Evolutionary conservation across 148 eudicot genomes (phyloP), one percentile per base, ranked within the genome.

Genomic region (Persicaria maculosa): DNA sequence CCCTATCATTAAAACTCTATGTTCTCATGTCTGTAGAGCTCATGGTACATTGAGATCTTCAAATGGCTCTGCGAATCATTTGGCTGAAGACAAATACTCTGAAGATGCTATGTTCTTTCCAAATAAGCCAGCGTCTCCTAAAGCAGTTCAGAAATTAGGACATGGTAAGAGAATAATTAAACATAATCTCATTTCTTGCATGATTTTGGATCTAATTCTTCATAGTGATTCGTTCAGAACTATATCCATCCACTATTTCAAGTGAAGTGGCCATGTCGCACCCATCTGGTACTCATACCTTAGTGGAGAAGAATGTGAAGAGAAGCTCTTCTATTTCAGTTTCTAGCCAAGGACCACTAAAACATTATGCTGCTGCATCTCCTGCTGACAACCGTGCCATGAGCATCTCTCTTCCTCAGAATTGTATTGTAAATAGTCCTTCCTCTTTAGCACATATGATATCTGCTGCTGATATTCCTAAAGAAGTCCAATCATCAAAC

Each of bases 381-480:
- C 76, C 80, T 44, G 59, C 74, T 72, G 81, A 79, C 78, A 77
- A 74, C 65, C 79, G 81, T 71, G 64, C 77, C 68, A 78, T 82
- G 86, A 76, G 75, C 50, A 68, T 80, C 12, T 84, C 88, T 72
- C 85, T 86, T 57, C 76, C 82, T 16, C 87, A 76, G 43, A 87
- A 84, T 80, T 84, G 81, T 77, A 76, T 82, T 81, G 84, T 84
- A 78, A 84, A 85, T 85, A 82, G 83, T 83, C 86, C 88, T 65
- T 65, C 85, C 72, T 80, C 87, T 79, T 80, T 83, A 54, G 68
- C 74, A 10, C 76, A 76, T 71, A 80, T 61, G 59, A 71, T 74
- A 36, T 55, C 74, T 76, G 61, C 85, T 58, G 52, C 87, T 70
- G 83, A 74, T 79, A 71, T 76, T 77, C 67, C 81, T 52, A 77